phyloP scores from a whole-genome alignment of 225 moss, liverwort and hornwort species.

The Ulota crispa region DNA sequence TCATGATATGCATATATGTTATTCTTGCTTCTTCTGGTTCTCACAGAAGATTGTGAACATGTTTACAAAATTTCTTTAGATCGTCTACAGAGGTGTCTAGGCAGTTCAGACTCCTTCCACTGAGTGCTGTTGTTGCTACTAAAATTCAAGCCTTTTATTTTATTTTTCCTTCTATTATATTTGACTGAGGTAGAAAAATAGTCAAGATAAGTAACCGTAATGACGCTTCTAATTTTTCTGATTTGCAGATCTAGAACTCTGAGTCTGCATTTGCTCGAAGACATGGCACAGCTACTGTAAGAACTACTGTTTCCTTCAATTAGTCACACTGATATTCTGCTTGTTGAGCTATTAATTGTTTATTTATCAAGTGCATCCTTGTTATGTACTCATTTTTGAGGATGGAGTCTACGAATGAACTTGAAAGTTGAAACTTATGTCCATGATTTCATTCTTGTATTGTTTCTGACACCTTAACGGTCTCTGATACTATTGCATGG shows the following conservation, averaged over 20 bases:
- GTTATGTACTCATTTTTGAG: not conserved
- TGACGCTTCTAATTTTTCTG: not conserved
- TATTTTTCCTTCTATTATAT: not conserved
- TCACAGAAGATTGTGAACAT: not conserved
- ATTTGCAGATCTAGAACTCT: constrained; percentile 19
- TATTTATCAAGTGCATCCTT: not conserved
- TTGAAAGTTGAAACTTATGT: not conserved
- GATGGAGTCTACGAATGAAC: not conserved
- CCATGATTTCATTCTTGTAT: not conserved
- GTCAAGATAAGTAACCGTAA: not conserved
- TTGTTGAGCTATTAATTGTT: not conserved
- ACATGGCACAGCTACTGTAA: constrained; percentile 27
- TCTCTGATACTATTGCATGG: not conserved
- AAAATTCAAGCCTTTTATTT: not conserved
- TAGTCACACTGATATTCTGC: not conserved
- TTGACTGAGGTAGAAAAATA: not conserved
- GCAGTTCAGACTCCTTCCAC: not conserved
- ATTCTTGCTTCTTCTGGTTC: not conserved
- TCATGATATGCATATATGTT: not conserved
- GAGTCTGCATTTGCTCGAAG: not conserved
- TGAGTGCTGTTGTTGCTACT: not conserved
- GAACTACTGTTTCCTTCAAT: not conserved
- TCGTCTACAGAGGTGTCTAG: not conserved
- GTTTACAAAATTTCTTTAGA: not conserved
- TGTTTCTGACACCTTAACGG: not conserved